A percentile compares a stretch with the other conserved stretches of the same genome.
These are phyloP conservation scores for Apiospora hydei DNA, from an alignment of 2,329 filamentous ascomycete genomes.

Conservation along the genomic window DNA sequence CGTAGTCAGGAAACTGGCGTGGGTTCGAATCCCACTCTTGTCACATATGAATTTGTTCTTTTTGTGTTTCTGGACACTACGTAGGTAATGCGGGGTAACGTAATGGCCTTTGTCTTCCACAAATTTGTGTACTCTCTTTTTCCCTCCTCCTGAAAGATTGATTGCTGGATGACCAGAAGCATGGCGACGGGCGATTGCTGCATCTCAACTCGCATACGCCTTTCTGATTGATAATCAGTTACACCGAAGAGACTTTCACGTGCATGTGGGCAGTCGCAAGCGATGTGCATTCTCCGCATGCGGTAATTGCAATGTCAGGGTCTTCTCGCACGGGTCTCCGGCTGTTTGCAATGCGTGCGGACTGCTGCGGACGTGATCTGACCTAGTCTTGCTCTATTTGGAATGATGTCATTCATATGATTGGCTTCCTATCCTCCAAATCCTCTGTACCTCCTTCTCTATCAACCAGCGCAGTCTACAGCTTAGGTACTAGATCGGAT, in stretches of 20 bases:
- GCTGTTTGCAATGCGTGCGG: not conserved
- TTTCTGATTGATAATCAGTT: not conserved
- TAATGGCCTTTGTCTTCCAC: not conserved
- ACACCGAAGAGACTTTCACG: not conserved
- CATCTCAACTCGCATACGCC: not conserved
- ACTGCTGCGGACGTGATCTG: constrained; percentile 15
- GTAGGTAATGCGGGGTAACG: not conserved
- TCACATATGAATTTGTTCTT: not conserved
- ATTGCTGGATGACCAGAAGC: not conserved
- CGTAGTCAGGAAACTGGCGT: constrained; percentile 21
- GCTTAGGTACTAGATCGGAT: not conserved
- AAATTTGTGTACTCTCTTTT: not conserved
- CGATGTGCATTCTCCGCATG: not conserved
- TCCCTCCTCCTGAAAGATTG: not conserved
- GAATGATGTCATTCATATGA: constrained; percentile 17
- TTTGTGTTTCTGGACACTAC: not conserved
- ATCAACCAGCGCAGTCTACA: not conserved
- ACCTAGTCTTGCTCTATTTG: constrained; percentile 9
- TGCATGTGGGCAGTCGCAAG: not conserved
- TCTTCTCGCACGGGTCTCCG: constrained; percentile 10
- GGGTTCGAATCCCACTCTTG: constrained; percentile 24
- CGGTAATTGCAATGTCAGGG: constrained; percentile 15
- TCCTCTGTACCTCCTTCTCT: not conserved
- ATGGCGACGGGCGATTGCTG: not conserved
- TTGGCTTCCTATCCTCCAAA: constrained; percentile 2